phyloP scores from a whole-genome alignment of 768 basidiomycete genomes.

The Glaciozyma martinii region DNA sequence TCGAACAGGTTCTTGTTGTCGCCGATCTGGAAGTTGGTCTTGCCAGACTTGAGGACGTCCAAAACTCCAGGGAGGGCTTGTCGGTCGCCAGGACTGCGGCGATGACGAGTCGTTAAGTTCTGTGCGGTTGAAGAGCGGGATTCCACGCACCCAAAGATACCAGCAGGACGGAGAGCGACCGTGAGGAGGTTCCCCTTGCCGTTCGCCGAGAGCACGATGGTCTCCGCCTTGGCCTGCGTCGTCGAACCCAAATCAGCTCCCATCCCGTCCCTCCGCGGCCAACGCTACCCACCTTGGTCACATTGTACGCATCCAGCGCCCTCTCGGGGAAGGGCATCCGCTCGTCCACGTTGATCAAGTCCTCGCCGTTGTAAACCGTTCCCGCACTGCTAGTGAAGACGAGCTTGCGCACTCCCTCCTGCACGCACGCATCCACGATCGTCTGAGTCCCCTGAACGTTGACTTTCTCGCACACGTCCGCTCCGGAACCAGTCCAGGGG shows the following conservation, averaged over 20 bases:
- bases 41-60: constrained; percentile 64
- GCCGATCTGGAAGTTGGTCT: constrained; percentile 89
- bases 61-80: constrained; percentile 73
- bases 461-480: constrained; percentile 75
- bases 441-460: constrained; percentile 86
- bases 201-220: constrained; percentile 73
- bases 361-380: constrained; percentile 72
- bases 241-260: neutral
- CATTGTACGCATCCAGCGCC: constrained; percentile 83
- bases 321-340: constrained; percentile 63
- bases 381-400: constrained; percentile 93
- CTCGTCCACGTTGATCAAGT: constrained; percentile 81
- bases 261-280: neutral
- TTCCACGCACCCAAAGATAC: constrained; percentile 77
- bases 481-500: constrained; percentile 47
- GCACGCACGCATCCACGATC: constrained; percentile 69
- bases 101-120: constrained; percentile 1
- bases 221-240: constrained; percentile 61
- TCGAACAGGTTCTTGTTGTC: constrained; percentile 88
- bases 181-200: constrained; percentile 74
- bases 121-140: neutral
- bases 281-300: constrained; percentile 55
- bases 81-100: constrained; percentile 75
- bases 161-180: constrained; percentile 80
- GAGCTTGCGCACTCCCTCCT: constrained; percentile 65